Percentiles rank a stretch among this genome's conserved stretches.
Evolutionary conservation across 2,329 filamentous ascomycete species (phyloP).

Genomic region (Meredithiella fracta): DNA sequence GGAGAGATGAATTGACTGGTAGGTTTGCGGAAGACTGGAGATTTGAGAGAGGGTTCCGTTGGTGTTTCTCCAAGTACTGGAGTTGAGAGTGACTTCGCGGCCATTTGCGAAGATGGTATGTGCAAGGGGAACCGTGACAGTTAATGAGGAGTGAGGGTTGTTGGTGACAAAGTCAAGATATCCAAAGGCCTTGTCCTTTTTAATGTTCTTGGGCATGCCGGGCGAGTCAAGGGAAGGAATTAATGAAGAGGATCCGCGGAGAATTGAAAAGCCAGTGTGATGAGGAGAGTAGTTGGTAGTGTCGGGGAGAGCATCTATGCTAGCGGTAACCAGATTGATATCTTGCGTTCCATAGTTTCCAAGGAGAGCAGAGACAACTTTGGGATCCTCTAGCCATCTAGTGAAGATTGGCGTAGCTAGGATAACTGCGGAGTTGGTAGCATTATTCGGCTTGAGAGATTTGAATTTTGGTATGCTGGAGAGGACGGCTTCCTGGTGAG

Average conservation of each 20-base stretch:
- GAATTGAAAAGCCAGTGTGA: conserved; percentile 13
- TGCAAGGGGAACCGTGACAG: conserved; percentile 47
- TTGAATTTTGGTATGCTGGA: background rate
- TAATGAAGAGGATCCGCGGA: conserved; percentile 3
- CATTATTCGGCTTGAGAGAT: background rate
- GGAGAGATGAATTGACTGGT: conserved; percentile 24
- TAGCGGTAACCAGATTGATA: conserved; percentile 35
- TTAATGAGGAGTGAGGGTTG: conserved; percentile 15
- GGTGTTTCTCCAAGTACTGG: conserved; percentile 18
- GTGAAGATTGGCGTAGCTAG: conserved; percentile 33
- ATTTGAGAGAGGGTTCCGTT: conserved; percentile 16
- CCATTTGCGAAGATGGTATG: conserved; percentile 67
- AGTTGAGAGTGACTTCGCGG: conserved; percentile 39
- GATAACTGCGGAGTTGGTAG: conserved; percentile 22
- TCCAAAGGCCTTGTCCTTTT: background rate
- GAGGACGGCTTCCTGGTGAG: background rate
- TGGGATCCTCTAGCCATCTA: conserved; percentile 29
- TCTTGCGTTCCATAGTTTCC: conserved; percentile 15
- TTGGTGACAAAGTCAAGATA: conserved; percentile 8
- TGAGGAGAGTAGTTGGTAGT: conserved; percentile 5
- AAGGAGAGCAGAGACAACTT: conserved; percentile 22
- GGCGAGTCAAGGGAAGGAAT: background rate
- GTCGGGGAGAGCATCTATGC: conserved; percentile 38
- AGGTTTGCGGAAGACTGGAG: conserved; percentile 22
- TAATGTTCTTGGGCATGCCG: background rate